Evolutionary conservation across 1,139 yeast genomes (phyloP), one percentile per base, ranked within the genome.

Genomic region (Yamadazyma sp.): DNA sequence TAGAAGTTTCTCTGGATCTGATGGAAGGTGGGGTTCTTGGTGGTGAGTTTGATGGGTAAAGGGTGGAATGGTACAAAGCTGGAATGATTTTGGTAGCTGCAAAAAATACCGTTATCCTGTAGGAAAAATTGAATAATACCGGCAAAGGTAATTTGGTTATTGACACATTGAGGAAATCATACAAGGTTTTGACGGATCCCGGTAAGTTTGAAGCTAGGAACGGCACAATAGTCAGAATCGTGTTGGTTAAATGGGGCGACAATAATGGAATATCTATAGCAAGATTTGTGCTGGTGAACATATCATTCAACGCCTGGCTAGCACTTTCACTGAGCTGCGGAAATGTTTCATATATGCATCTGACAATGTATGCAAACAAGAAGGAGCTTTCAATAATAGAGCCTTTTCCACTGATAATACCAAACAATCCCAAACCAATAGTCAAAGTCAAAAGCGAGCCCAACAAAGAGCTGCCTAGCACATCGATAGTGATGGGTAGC

Each of bases 81-180:
- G 98, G 97, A 16, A 92, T 87, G 45, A 92, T 89, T 57, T 95
- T 82, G 12, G 97, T 86, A 4, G 97, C 97, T 2, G 96, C 89
- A 55, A 87, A 88, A 53, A 90, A 88, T 3, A 90, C 96, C 2
- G 87, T 75, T 18, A 92, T 79, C 52, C 98, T 75, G 56, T 86
- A 90, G 2, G 89, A 88, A 50, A 92, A 69, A 49, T 89, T 88
- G 25, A 89, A 72, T 29, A 88, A 66, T 17, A 92, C 82, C 2
- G 96, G 87, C 6, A 95, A 80, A 0, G 96, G 86, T 34, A 92
- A 73, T 26, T 90, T 86, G 40, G 80, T 80, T 21, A 80, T 67
- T 1, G 96, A 86, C 39, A 81, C 79, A 16, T 75, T 61, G 38
- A 86, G 64, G 53, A 86, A 86, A 44, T 81, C 84, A 69, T 84